Percentiles rank a stretch among this genome's conserved stretches.
Evolutionary conservation across 345 rosid species (phyloP).

Genomic region (Salix caprea): DNA sequence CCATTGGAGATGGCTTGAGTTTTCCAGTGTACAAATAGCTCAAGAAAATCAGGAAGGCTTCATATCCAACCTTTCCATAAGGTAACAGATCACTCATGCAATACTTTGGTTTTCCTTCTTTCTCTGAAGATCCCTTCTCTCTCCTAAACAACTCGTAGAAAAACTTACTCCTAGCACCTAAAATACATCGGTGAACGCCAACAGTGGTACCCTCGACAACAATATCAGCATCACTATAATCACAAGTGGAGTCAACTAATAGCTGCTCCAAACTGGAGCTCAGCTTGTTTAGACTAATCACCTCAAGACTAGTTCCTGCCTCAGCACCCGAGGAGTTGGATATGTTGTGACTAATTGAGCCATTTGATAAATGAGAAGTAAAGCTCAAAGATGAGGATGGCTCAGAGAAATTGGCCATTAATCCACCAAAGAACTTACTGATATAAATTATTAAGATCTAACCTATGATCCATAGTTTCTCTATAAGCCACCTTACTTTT

Average conservation of each 20-base stretch:
- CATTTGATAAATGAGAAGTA: slow-evolving; percentile 48
- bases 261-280: slow-evolving; percentile 77
- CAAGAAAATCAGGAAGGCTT: slow-evolving; percentile 71
- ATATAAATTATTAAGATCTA: background rate
- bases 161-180: slow-evolving; percentile 83
- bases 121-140: slow-evolving; percentile 34
- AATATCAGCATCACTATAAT: slow-evolving; percentile 80
- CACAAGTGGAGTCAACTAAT: slow-evolving; percentile 41
- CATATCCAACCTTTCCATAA: slow-evolving; percentile 63
- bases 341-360: slow-evolving; percentile 34
- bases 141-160: slow-evolving; percentile 60
- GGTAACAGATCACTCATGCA: slow-evolving; percentile 51
- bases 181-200: slow-evolving; percentile 75
- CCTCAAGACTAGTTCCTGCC: slow-evolving; percentile 48
- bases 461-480: slow-evolving; percentile 2
- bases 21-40: slow-evolving; percentile 73
- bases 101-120: slow-evolving; percentile 59
- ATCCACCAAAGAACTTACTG: background rate
- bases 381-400: slow-evolving; percentile 80
- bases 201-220: slow-evolving; percentile 51
- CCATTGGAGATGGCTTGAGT: slow-evolving; percentile 63
- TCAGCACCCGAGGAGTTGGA: slow-evolving; percentile 31
- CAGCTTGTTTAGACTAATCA: slow-evolving; percentile 63
- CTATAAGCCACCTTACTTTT: background rate
- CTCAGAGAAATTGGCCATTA: slow-evolving; percentile 64